Evolutionary conservation across 352 stramenopile species (phyloP).

Genomic region (Albugo candida): DNA sequence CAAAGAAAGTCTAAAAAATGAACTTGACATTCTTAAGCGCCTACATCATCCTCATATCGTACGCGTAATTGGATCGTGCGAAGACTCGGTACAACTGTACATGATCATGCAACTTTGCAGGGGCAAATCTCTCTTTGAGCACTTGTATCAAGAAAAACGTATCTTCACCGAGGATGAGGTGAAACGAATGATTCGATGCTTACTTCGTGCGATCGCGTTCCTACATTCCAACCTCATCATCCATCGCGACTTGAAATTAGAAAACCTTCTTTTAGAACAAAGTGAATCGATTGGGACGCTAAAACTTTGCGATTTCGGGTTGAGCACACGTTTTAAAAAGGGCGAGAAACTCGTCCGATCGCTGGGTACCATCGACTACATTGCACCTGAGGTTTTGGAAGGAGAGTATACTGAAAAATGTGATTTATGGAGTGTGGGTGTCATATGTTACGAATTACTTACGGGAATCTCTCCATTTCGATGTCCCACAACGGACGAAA

Average conservation of each 20-base stretch:
- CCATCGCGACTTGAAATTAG: slow-evolving; percentile 62
- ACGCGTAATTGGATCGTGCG: slow-evolving; percentile 52
- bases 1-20: slow-evolving; percentile 49
- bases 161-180: slow-evolving; percentile 47
- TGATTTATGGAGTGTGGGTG: slow-evolving; percentile 59
- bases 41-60: slow-evolving; percentile 71
- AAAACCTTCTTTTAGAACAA: slow-evolving; percentile 66
- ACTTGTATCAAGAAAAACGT: slow-evolving; percentile 46
- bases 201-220: slow-evolving; percentile 42
- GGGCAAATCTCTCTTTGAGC: slow-evolving; percentile 59
- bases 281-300: slow-evolving; percentile 32
- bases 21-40: slow-evolving; percentile 56
- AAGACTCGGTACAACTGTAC: slow-evolving; percentile 67
- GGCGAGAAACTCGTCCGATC: slow-evolving; percentile 55
- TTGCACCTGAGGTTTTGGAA: slow-evolving; percentile 61
- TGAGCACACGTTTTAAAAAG: slow-evolving; percentile 51
- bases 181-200: slow-evolving; percentile 30
- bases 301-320: slow-evolving; percentile 66
- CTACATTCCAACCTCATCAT: slow-evolving; percentile 69
- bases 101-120: slow-evolving; percentile 78
- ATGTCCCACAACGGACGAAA: slow-evolving; percentile 42
- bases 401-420: slow-evolving; percentile 70
- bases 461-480: slow-evolving; percentile 51
- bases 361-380: slow-evolving; percentile 67
- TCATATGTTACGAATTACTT: slow-evolving; percentile 62